Evolutionary conservation across 768 basidiomycete genomes (phyloP).

Genomic region (Lactifluus rugatus): DNA sequence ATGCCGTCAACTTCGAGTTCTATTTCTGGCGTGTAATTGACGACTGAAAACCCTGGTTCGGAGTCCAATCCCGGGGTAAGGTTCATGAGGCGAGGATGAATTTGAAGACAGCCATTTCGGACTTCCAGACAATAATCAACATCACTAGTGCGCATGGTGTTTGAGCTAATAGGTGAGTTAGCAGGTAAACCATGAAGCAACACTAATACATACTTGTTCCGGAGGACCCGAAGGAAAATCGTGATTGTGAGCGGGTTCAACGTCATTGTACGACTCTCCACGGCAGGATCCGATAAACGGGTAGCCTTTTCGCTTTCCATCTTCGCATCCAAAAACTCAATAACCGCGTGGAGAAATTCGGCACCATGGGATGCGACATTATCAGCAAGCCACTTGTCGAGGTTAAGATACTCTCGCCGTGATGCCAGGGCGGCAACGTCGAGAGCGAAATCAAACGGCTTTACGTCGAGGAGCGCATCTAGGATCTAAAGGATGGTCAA

Average conservation of each 20-base stretch:
- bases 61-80: slow-evolving; percentile 75
- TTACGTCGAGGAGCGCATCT: slow-evolving; percentile 83
- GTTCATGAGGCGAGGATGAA: slow-evolving; percentile 94
- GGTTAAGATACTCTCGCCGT: slow-evolving; percentile 84
- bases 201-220: slow-evolving; percentile 54
- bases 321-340: slow-evolving; percentile 86
- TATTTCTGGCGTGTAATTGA: slow-evolving; percentile 80
- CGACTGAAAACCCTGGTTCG: slow-evolving; percentile 86
- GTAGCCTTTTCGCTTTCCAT: slow-evolving; percentile 80
- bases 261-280: slow-evolving; percentile 75
- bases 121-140: slow-evolving; percentile 84
- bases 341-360: slow-evolving; percentile 79
- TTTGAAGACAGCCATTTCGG: slow-evolving; percentile 85
- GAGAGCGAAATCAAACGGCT: slow-evolving; percentile 81
- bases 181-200: background rate
- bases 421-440: slow-evolving; percentile 93
- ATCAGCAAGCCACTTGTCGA: slow-evolving; percentile 94
- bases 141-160: slow-evolving; percentile 66
- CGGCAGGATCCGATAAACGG: slow-evolving; percentile 65
- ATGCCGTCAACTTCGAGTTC: slow-evolving; percentile 90
- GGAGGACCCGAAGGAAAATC: slow-evolving; percentile 83
- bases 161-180: slow-evolving; percentile 40
- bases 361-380: slow-evolving; percentile 73
- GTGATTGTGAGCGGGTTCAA: slow-evolving; percentile 84
- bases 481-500: slow-evolving; percentile 50